Evolutionary conservation across 768 basidiomycete genomes (phyloP), one percentile per base, ranked within the genome.

Genomic region (button mushroom (Agaricus bisporus)): DNA sequence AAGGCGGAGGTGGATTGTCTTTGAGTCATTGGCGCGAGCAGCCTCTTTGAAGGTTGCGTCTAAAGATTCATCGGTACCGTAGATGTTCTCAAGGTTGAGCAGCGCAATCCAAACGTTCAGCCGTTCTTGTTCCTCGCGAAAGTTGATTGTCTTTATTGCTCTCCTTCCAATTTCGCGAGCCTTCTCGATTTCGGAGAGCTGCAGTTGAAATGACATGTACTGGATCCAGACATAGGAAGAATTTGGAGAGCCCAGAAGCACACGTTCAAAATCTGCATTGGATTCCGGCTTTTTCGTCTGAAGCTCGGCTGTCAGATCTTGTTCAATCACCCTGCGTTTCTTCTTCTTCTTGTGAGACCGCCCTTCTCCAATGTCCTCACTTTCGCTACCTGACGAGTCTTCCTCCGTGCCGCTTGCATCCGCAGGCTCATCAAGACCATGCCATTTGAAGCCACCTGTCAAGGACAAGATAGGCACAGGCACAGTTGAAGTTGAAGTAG

Each of bases 141-240:
- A 98, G 64, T 79, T 88, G 70, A 99, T 98, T 10, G 86, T 86
- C 56, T 81, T 75, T 42, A 98, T 74, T 4, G 94, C 95, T 20
- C 91, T 83, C 49, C 82, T 79, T 44, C 85, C 95, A 48, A 94
- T 85, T 65, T 88, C 85, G 41, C 93, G 81, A 12, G 95, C 97
- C 68, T 95, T 97, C 62, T 94, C 95, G 51, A 97, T 74, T 70
- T 99, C 95, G 28, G 95, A 91, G n/a, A 99, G 80, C 60, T 93
- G 93, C 10, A 98, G 75, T 62, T 95, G 92, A 81, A 98, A 95
- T 8, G 97, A 95, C 93, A 99, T 98, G 68, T 94, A 99, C 67
- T 98, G 95, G 55, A 99, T 86, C 97, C 97, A 99, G 32, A 98
- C 78, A 70, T 88, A 97, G 0, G 97, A 98, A 6, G 95, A 98